Evolutionary conservation across 495 filamentous ascomycete species (phyloP).

Genomic region (Penicillium dipodomyicola): DNA sequence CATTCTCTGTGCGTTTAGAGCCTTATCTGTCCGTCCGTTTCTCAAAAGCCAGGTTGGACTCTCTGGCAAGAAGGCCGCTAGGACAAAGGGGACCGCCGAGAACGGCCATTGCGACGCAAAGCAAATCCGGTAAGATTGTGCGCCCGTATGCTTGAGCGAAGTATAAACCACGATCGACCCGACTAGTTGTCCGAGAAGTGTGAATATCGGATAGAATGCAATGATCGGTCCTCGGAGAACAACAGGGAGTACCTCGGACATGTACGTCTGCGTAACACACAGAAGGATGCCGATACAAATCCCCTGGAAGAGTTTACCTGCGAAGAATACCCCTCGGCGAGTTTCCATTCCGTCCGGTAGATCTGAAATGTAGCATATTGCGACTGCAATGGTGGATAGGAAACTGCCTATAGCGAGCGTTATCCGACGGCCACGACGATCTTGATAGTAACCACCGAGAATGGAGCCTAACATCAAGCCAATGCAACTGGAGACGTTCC

Average conservation of each 20-base stretch:
- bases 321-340: constrained; percentile 34
- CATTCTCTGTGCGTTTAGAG: constrained; percentile 20
- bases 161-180: constrained; percentile 42
- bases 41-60: constrained; percentile 25
- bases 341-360: constrained; percentile 24
- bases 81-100: constrained; percentile 19
- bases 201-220: constrained; percentile 46
- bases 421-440: constrained; percentile 39
- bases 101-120: constrained; percentile 39
- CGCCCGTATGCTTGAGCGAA: constrained; percentile 17
- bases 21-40: constrained; percentile 7
- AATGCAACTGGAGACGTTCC: constrained; percentile 40
- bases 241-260: constrained; percentile 44
- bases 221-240: constrained; percentile 44
- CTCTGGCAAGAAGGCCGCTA: constrained; percentile 22
- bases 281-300: constrained; percentile 41
- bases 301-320: constrained; percentile 40
- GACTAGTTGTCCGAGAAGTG: constrained; percentile 43
- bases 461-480: constrained; percentile 45
- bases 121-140: constrained; percentile 26
- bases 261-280: constrained; percentile 45
- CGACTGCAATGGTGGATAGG: constrained; percentile 39
- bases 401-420: constrained; percentile 35
- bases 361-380: constrained; percentile 36
- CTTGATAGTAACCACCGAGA: constrained; percentile 39